These are phyloP conservation scores for Synchytrium microbalum DNA, from an alignment of 371 early-diverging fungal genomes.

Conservation along the genomic window DNA sequence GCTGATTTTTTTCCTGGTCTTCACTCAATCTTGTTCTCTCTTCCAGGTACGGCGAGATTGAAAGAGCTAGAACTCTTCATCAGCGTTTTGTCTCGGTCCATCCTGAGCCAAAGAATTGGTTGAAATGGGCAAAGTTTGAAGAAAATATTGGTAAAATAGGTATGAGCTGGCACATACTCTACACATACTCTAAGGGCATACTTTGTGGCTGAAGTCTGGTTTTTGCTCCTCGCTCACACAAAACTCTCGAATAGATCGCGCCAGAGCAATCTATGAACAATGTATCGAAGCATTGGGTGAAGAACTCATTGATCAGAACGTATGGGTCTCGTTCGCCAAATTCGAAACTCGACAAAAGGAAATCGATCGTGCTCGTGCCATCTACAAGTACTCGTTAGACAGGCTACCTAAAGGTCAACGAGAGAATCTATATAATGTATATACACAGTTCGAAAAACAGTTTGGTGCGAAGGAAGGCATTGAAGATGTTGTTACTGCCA, in stretches of 20 bases:
- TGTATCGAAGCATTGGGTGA: conserved; percentile 86
- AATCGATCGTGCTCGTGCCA: conserved; percentile 87
- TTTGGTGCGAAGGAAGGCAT: conserved; percentile 80
- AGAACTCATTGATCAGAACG: conserved; percentile 78
- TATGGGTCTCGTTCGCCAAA: conserved; percentile 90
- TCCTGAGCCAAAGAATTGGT: conserved; percentile 92
- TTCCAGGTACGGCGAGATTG: conserved; percentile 77
- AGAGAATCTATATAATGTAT: conserved; percentile 82
- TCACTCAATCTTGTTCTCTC: background rate
- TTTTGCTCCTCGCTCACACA: too few relatives aligned
- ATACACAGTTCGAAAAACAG: conserved; percentile 93
- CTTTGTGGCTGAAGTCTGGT: background rate
- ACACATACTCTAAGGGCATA: too few relatives aligned
- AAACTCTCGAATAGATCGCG: conserved; percentile 49
- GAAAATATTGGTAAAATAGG: conserved; percentile 67
- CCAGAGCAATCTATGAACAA: conserved; percentile 71
- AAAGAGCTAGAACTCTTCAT: conserved; percentile 72
- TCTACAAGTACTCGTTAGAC: conserved; percentile 89
- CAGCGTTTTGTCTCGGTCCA: conserved; percentile 81
- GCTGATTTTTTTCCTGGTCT: background rate
- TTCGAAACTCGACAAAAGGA: conserved; percentile 87
- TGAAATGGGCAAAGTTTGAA: conserved; percentile 93
- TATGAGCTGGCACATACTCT: conserved; percentile 17
- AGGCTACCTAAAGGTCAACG: conserved; percentile 71
- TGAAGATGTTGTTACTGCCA: conserved; percentile 79